A percentile compares a stretch with the other conserved stretches of the same genome.
These are phyloP conservation scores for Dichomitus squalens DNA, from an alignment of 1,284 basidiomycete genomes.

Conservation along the genomic window DNA sequence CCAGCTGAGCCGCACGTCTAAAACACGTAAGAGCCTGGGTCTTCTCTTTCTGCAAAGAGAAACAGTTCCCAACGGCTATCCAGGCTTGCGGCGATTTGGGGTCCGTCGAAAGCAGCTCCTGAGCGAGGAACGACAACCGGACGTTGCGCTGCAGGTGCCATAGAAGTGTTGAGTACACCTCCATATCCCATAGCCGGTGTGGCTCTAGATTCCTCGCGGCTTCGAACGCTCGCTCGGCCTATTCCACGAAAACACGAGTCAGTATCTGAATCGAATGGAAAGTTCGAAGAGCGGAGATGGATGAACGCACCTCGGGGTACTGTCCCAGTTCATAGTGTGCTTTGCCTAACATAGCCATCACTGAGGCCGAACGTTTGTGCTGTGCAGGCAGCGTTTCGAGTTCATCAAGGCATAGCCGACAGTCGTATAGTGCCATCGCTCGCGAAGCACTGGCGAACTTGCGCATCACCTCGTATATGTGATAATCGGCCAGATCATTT, in stretches of 20 bases:
- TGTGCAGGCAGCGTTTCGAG: slow-evolving; percentile 76
- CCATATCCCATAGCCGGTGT: slow-evolving; percentile 87
- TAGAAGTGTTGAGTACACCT: slow-evolving; percentile 90
- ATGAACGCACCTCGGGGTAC: slow-evolving; percentile 75
- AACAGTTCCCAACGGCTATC: slow-evolving; percentile 94
- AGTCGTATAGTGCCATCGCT: slow-evolving; percentile 77
- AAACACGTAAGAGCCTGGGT: slow-evolving; percentile 92
- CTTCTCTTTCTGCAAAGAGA: slow-evolving; percentile 90
- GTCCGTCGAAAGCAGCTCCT: slow-evolving; percentile 83
- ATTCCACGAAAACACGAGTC: slow-evolving; percentile 16
- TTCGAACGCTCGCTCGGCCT: slow-evolving; percentile 88
- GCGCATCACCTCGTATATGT: slow-evolving; percentile 81
- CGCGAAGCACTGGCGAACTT: slow-evolving; percentile 79
- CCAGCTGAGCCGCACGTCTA: slow-evolving; percentile 82
- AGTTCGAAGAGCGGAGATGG: background rate
- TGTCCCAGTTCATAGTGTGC: slow-evolving; percentile 88
- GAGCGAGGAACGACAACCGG: slow-evolving; percentile 86
- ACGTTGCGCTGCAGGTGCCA: slow-evolving; percentile 89
- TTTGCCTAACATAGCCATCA: slow-evolving; percentile 80
- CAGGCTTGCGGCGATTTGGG: slow-evolving; percentile 86
- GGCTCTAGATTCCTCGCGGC: slow-evolving; percentile 81
- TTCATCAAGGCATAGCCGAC: slow-evolving; percentile 70
- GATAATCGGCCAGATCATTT: slow-evolving; percentile 74
- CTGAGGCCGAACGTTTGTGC: slow-evolving; percentile 76
- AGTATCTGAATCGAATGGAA: slow-evolving; percentile 1